Percentiles rank a stretch among this genome's conserved stretches.
Evolutionary conservation across 1,139 yeast species (phyloP).

Genomic region (Arxiozyma slooffiae): DNA sequence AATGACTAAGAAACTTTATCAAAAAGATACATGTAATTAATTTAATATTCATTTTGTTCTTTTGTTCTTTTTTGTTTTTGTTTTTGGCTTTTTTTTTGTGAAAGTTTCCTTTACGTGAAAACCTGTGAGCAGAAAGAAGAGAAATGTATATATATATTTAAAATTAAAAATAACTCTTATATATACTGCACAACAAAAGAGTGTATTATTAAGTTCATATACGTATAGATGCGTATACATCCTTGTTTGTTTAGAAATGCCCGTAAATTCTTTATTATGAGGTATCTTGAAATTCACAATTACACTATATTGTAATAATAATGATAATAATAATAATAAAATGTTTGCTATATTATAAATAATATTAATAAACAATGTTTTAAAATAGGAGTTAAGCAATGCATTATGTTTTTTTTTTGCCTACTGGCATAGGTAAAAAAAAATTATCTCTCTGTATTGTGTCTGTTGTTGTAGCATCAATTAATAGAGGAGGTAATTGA

Average conservation of each 20-base stretch:
- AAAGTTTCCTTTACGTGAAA: too few relatives aligned
- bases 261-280: background rate
- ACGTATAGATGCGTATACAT: too few relatives aligned
- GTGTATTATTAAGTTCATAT: too few relatives aligned
- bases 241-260: background rate
- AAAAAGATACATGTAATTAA: too few relatives aligned
- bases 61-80: too few relatives aligned
- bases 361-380: background rate
- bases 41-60: too few relatives aligned
- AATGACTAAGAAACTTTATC: background rate
- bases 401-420: background rate
- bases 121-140: too few relatives aligned
- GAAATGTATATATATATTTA: too few relatives aligned
- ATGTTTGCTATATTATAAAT: background rate
- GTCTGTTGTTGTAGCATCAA: slow-evolving; percentile 32
- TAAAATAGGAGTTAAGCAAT: background rate
- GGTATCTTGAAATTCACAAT: background rate
- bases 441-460: slow-evolving; percentile 36
- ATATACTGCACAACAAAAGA: too few relatives aligned
- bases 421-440: slow-evolving; percentile 33
- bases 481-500: slow-evolving; percentile 63
- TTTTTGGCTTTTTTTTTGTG: too few relatives aligned
- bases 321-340: slow-evolving; percentile 2
- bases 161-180: too few relatives aligned
- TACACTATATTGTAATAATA: background rate